Evolutionary conservation across 306 rosid genomes (phyloP).

Genomic region (Quercus mongolica): DNA sequence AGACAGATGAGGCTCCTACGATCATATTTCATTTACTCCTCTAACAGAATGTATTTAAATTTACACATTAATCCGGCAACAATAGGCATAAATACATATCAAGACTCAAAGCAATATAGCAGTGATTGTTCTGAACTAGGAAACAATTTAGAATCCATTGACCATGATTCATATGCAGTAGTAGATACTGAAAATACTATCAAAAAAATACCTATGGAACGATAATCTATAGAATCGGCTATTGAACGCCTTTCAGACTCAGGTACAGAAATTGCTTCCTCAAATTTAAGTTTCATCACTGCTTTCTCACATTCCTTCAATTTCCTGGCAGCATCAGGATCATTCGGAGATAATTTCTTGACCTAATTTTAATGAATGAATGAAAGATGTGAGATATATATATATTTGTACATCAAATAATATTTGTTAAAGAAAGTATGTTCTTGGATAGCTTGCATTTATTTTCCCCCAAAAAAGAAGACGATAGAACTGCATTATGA

Average conservation of each 20-base stretch:
- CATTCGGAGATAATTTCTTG: constrained; percentile 81
- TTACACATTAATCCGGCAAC: neutral
- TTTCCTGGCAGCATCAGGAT: constrained; percentile 85
- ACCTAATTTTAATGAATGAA: constrained; percentile 53
- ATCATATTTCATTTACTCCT: neutral
- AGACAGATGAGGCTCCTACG: neutral
- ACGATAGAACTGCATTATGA: neutral
- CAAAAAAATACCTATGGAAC: constrained; percentile 58
- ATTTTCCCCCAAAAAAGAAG: neutral
- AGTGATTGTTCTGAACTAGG: neutral
- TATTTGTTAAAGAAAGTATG: neutral
- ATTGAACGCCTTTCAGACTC: constrained; percentile 56
- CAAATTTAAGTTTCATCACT: constrained; percentile 90
- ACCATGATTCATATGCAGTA: neutral
- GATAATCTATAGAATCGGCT: constrained; percentile 73
- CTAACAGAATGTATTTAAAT: neutral
- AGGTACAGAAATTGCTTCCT: constrained; percentile 85
- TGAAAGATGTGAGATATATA: constrained; percentile 11
- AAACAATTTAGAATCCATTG: neutral
- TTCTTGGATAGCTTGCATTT: neutral
- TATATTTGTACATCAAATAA: neutral
- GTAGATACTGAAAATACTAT: constrained; percentile 5
- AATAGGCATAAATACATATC: neutral
- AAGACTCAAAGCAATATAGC: neutral
- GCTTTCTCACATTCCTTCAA: constrained; percentile 98